Percentiles rank a stretch among this genome's conserved stretches.
Evolutionary conservation across 148 eudicot species (phyloP).

Genomic region (Euryodendron excelsum): DNA sequence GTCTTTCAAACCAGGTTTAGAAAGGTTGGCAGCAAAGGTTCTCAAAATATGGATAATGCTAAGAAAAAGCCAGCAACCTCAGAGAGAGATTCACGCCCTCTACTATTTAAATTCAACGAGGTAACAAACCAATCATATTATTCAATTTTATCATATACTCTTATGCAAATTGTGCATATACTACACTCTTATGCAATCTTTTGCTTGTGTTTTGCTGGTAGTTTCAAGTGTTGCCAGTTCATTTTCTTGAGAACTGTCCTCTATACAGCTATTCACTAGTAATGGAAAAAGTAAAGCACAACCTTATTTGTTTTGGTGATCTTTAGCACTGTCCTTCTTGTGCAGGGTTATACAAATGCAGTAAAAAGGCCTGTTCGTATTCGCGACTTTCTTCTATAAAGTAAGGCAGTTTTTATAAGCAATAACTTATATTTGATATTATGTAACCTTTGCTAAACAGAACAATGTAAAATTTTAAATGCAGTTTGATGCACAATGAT

Average conservation of each 20-base stretch:
- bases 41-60: conserved; percentile 34
- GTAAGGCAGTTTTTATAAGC: background rate
- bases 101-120: conserved; percentile 94
- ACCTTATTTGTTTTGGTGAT: background rate
- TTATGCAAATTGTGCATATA: background rate
- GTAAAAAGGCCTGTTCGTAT: conserved; percentile 90
- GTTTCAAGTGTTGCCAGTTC: background rate
- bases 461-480: conserved; percentile 5
- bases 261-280: background rate
- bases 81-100: conserved; percentile 72
- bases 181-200: too few relatives aligned
- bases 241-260: background rate
- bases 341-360: conserved; percentile 97
- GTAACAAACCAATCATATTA: conserved; percentile 27
- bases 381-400: conserved; percentile 57
- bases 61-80: conserved; percentile 36
- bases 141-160: background rate
- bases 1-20: conserved; percentile 56
- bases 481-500: background rate
- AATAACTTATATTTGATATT: conserved; percentile 1
- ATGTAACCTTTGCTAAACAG: background rate
- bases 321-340: background rate
- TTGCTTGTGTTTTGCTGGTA: background rate
- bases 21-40: conserved; percentile 43
- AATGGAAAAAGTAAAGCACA: background rate